Conservation (phyloP, 441 rosid genomes). For the Gossypium aridum region DNA sequence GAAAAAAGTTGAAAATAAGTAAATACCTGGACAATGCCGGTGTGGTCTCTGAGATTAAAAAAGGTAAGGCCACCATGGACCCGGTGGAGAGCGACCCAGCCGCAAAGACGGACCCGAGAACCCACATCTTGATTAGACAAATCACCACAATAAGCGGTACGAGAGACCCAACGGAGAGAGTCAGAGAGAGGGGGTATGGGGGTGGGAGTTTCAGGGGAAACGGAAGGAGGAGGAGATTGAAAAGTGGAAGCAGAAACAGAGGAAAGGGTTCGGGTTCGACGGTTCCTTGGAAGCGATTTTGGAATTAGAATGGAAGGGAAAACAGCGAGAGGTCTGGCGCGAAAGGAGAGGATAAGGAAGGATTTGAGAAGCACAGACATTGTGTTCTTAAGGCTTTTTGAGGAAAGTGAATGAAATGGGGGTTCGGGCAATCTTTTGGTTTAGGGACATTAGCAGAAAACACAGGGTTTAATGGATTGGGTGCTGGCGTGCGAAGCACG, state of each 20-base stretch:
- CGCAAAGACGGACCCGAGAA: conserved; percentile 73
- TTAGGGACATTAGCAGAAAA: neutral
- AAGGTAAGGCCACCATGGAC: conserved; percentile 89
- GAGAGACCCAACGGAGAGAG: conserved; percentile 70
- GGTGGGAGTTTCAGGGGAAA: conserved; percentile 16
- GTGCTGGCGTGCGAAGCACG: conserved; percentile 2
- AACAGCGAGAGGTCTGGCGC: conserved; percentile 22
- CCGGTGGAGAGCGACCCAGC: conserved; percentile 92
- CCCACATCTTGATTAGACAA: conserved; percentile 62
- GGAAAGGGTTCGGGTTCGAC: conserved; percentile 15
- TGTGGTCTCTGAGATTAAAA: conserved; percentile 90
- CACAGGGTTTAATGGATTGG: conserved; percentile 7
- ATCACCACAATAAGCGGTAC: conserved; percentile 60
- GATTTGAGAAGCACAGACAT: conserved; percentile 59
- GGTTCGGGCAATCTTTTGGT: neutral
- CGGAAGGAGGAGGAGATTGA: neutral
- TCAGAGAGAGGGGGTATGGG: conserved; percentile 17
- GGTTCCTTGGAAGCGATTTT: conserved; percentile 16
- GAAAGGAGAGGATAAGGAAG: conserved; percentile 36
- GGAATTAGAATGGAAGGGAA: conserved; percentile 15
- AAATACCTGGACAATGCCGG: conserved; percentile 83
- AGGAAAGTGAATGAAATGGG: neutral
- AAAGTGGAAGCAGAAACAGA: conserved; percentile 29
- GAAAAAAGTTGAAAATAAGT: neutral
- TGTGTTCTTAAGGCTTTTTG: neutral